Conservation (phyloP, 805 yeast genomes). For the Kodamaea sagamina region DNA sequence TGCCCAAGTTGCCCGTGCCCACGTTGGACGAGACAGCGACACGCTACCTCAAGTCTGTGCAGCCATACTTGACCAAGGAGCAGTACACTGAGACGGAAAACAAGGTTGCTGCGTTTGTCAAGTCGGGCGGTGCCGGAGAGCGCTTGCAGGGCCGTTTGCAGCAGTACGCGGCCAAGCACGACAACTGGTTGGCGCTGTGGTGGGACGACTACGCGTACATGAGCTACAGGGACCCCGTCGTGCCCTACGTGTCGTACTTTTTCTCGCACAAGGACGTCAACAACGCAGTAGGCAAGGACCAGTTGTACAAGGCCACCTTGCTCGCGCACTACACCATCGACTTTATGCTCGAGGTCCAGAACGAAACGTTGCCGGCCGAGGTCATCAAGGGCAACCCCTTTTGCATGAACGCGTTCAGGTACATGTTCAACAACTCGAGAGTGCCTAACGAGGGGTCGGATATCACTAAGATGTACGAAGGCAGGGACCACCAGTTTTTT, state of each 20-base stretch:
- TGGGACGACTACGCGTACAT: constrained; percentile 96
- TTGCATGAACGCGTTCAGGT: constrained; percentile 90
- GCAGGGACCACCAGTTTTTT: constrained; percentile 61
- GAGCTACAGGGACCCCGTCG: constrained; percentile 90
- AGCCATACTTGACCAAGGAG: constrained; percentile 59
- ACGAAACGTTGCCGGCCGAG: constrained; percentile 79
- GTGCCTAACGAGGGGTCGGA: constrained; percentile 72
- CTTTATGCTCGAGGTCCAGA: constrained; percentile 66
- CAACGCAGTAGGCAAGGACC: constrained; percentile 61
- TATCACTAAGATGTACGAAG: constrained; percentile 54
- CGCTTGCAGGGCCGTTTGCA: constrained; percentile 66
- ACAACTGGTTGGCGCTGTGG: constrained; percentile 88
- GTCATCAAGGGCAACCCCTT: constrained; percentile 74
- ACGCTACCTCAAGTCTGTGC: constrained; percentile 69
- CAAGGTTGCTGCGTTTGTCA: constrained; percentile 65
- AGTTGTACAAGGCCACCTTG: constrained; percentile 73
- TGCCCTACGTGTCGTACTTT: constrained; percentile 90
- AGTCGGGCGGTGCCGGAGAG: constrained; percentile 64
- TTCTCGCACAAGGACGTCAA: constrained; percentile 74
- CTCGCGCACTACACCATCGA: constrained; percentile 65
- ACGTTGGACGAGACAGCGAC: constrained; percentile 66
- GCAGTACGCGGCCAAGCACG: constrained; percentile 56
- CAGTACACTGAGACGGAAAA: constrained; percentile 53
- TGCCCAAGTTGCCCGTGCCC: constrained; percentile 91
- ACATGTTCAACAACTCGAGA: constrained; percentile 88